A percentile compares a stretch with the other conserved stretches of the same genome.
phyloP scores from a whole-genome alignment of 2,329 filamentous ascomycete species.

The Cercospora nicotianae region DNA sequence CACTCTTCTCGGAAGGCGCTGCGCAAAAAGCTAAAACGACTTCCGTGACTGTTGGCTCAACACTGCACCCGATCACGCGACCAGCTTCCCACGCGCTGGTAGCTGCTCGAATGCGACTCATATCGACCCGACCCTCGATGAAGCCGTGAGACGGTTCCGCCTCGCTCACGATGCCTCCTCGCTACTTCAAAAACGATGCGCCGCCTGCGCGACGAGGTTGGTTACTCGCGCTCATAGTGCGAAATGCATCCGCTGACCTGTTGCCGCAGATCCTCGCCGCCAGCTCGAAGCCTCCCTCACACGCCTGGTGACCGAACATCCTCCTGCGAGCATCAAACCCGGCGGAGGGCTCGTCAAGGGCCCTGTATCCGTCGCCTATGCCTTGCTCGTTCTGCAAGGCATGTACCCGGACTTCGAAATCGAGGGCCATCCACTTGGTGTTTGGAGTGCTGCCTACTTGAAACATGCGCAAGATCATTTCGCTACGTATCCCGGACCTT shows the following conservation, averaged over 20 bases:
- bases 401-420: constrained; percentile 51
- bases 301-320: constrained; percentile 50
- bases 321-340: constrained; percentile 48
- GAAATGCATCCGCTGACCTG: background rate
- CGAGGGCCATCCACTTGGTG: constrained; percentile 49
- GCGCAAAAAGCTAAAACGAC: background rate
- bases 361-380: constrained; percentile 51
- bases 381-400: constrained; percentile 52
- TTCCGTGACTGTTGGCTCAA: background rate
- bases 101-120: constrained; percentile 4
- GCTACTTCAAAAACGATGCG: constrained; percentile 45
- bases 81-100: background rate
- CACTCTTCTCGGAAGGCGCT: background rate
- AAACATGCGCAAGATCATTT: constrained; percentile 53
- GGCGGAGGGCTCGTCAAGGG: constrained; percentile 54
- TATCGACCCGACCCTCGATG: background rate
- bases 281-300: constrained; percentile 53
- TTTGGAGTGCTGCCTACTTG: constrained; percentile 53
- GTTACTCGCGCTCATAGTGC: background rate
- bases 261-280: constrained; percentile 46
- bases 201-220: constrained; percentile 39
- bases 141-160: background rate
- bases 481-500: constrained; percentile 50
- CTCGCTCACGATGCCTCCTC: constrained; percentile 34
- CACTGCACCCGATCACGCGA: background rate